Evolutionary conservation across 805 yeast genomes (phyloP), one percentile per base, ranked within the genome.

Genomic region (Teunomyces cretensis): DNA sequence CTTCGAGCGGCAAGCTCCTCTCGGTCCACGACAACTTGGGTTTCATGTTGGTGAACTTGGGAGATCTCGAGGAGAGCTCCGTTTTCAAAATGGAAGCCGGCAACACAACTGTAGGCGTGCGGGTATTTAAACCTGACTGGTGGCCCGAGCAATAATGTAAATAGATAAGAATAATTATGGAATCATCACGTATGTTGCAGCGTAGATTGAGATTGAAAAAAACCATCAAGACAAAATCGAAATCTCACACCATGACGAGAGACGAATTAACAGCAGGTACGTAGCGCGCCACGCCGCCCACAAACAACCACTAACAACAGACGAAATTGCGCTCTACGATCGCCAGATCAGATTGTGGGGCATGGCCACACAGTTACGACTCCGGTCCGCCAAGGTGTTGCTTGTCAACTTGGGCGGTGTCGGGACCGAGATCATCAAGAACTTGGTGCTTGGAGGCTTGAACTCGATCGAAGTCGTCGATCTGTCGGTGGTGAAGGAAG

Each of bases 321-420:
- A 90, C 56, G 97, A 91, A 60, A 81, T 91, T 46, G 96, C 95
- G 1, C 75, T 92, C 16, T 92, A 92, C 60, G 99, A 92, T 65
- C 79, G 99, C 47, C 99, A 92, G 65, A 91, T 92, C 51, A 70
- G 99, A 50, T 74, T 92, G 15, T 92, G 99, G 99, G 99, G 99
- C 2, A 73, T 94, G 60, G 95, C 87, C 27, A 96, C 97, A 3
- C 99, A 92, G 62, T 75, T 80, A 33, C 64, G 81, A 36, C 79
- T 92, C 71, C 76, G 94, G 30, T 78, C 83, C 14, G 84, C 97
- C 6, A 78, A 77, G 37, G 74, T 92, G 4, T 67, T 91, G 37
- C 56, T 94, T 35, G 72, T 92, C 39, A 85, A 86, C 49, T 55
- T 89, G 12, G 86, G 91, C 9, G 88, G 88, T 1, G 74, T 88